phyloP scores from a whole-genome alignment of 768 basidiomycete genomes.

The Tricholoma furcatifolium region DNA sequence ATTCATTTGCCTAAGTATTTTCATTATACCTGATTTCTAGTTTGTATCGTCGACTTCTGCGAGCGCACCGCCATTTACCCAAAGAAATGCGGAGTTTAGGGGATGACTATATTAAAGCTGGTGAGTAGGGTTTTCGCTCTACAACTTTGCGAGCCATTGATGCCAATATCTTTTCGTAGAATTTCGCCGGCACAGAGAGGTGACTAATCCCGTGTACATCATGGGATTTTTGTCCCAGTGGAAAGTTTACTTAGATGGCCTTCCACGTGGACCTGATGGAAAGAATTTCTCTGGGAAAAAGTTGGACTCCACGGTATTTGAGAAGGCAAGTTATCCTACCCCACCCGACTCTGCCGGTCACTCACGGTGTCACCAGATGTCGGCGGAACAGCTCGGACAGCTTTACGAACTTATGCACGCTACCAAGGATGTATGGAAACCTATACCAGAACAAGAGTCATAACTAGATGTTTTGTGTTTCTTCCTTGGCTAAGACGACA shows the following conservation, averaged over 20 bases:
- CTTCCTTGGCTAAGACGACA: background rate
- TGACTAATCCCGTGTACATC: constrained; percentile 84
- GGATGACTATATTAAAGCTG: constrained; percentile 82
- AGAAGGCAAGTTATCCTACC: constrained; percentile 54
- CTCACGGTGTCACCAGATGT: constrained; percentile 56
- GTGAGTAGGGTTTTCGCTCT: constrained; percentile 31
- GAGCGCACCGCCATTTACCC: constrained; percentile 75
- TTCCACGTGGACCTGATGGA: constrained; percentile 47
- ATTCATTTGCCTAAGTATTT: background rate
- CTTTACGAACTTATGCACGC: constrained; percentile 94
- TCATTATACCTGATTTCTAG: constrained; percentile 32
- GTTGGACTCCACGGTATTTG: constrained; percentile 68
- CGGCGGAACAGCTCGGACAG: constrained; percentile 87
- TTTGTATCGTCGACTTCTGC: constrained; percentile 76
- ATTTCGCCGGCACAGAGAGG: constrained; percentile 77
- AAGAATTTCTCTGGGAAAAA: constrained; percentile 59
- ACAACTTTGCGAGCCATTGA: background rate
- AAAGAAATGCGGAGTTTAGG: constrained; percentile 82
- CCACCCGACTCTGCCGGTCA: background rate
- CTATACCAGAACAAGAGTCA: constrained; percentile 31
- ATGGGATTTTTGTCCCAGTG: constrained; percentile 96
- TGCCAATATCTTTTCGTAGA: constrained; percentile 44
- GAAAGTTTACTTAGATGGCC: constrained; percentile 85
- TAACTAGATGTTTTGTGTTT: constrained; percentile 11
- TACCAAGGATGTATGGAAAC: constrained; percentile 85